These are phyloP conservation scores for Talaromyces albobiverticillius DNA, from an alignment of 2,329 filamentous ascomycete genomes.

Conservation along the genomic window DNA sequence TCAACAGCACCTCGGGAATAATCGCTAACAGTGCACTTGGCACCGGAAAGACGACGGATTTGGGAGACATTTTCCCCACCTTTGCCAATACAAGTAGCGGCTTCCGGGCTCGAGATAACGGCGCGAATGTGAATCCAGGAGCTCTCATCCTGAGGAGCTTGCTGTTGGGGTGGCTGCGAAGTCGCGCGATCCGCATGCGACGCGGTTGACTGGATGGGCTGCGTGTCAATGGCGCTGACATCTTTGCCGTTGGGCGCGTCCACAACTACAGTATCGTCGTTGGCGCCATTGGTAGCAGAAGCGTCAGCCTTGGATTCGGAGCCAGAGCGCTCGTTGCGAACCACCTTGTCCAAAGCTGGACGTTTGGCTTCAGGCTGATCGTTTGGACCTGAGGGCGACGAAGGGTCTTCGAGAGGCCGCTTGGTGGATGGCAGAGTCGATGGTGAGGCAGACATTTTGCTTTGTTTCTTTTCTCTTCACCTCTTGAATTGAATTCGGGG, in stretches of 20 bases:
- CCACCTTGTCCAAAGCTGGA: slow-evolving; percentile 88
- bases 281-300: slow-evolving; percentile 42
- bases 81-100: slow-evolving; percentile 97
- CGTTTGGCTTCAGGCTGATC: slow-evolving; percentile 98
- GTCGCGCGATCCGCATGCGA: slow-evolving; percentile 52
- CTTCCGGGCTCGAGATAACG: slow-evolving; percentile 95
- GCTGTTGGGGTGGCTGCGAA: slow-evolving; percentile 37
- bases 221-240: slow-evolving; percentile 47
- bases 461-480: slow-evolving; percentile 46
- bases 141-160: slow-evolving; percentile 75
- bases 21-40: slow-evolving; percentile 98
- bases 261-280: slow-evolving; percentile 67
- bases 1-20: slow-evolving; percentile 96
- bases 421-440: slow-evolving; percentile 59
- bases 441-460: slow-evolving; percentile 71
- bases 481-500: too few species aligned
- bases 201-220: slow-evolving; percentile 58
- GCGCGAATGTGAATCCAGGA: slow-evolving; percentile 96
- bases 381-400: slow-evolving; percentile 83
- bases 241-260: slow-evolving; percentile 60
- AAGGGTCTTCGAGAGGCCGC: slow-evolving; percentile 94
- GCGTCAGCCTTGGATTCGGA: slow-evolving; percentile 31
- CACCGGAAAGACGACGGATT: slow-evolving; percentile 90
- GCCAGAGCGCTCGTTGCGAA: slow-evolving; percentile 62
- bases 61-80: slow-evolving; percentile 98